Percentiles rank a stretch among this genome's conserved stretches.
phyloP scores from a whole-genome alignment of 2,329 filamentous ascomycete species.

The Colletotrichum cuscutae region DNA sequence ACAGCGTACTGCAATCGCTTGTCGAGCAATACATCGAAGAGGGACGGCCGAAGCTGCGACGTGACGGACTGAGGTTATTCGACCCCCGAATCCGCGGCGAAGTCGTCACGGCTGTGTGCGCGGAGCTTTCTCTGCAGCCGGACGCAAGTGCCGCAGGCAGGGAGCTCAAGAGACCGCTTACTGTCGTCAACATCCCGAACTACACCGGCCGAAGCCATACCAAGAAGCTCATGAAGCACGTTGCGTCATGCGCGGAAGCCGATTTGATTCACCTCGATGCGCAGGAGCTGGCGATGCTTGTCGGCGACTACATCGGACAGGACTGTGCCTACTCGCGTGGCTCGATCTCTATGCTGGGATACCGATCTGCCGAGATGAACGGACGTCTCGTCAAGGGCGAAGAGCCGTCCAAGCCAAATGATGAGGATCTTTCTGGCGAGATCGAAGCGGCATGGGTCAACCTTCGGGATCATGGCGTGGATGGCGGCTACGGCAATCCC shows the following conservation, averaged over 20 bases:
- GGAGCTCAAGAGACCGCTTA: constrained; percentile 45
- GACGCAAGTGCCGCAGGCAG: constrained; percentile 35
- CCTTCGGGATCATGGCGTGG: constrained; percentile 38
- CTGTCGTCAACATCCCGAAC: constrained; percentile 48
- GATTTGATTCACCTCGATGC: constrained; percentile 77
- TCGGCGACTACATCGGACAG: constrained; percentile 77
- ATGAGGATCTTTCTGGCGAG: constrained; percentile 42
- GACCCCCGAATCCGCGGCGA: constrained; percentile 38
- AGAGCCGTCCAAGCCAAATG: constrained; percentile 50
- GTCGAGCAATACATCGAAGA: constrained; percentile 32
- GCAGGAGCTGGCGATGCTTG: constrained; percentile 75
- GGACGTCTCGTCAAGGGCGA: constrained; percentile 62
- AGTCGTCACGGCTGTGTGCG: constrained; percentile 44
- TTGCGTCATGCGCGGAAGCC: constrained; percentile 70
- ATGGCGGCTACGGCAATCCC: constrained; percentile 39
- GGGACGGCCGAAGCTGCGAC: constrained; percentile 22
- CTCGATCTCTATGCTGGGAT: constrained; percentile 64
- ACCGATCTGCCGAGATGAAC: constrained; percentile 64
- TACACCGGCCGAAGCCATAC: constrained; percentile 39
- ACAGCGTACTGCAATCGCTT: constrained; percentile 9
- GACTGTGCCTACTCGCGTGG: constrained; percentile 60
- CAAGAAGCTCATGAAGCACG: constrained; percentile 64
- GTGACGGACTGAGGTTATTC: constrained; percentile 24
- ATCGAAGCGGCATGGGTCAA: constrained; percentile 40
- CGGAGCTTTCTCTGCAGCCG: constrained; percentile 42